Conservation (phyloP, 805 yeast species). For the Blastobotrys attinorum region DNA sequence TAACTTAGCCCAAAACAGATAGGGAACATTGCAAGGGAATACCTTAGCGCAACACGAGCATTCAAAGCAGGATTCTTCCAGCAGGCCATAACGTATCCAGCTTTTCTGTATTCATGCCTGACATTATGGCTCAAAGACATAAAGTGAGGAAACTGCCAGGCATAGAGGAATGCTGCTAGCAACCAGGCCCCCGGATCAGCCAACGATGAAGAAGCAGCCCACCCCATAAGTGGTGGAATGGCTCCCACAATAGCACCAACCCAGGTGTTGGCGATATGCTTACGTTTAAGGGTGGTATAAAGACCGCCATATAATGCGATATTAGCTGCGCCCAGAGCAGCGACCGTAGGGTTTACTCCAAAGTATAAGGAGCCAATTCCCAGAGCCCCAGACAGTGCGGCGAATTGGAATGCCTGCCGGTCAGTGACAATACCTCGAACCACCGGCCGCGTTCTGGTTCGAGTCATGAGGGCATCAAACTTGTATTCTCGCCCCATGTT, state of each 20-base stretch:
- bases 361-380: slow-evolving; percentile 62
- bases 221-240: slow-evolving; percentile 97
- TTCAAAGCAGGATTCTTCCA: slow-evolving; percentile 85
- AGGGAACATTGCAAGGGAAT: slow-evolving; percentile 90
- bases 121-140: slow-evolving; percentile 85
- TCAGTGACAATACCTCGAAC: slow-evolving; percentile 76
- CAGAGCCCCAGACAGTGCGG: slow-evolving; percentile 58
- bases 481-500: slow-evolving; percentile 96
- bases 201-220: slow-evolving; percentile 84
- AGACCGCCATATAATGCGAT: slow-evolving; percentile 81
- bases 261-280: slow-evolving; percentile 88
- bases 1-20: slow-evolving; percentile 76
- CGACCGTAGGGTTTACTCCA: slow-evolving; percentile 85
- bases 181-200: slow-evolving; percentile 93
- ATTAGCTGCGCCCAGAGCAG: slow-evolving; percentile 70
- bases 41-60: slow-evolving; percentile 87
- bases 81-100: slow-evolving; percentile 98
- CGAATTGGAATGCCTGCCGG: slow-evolving; percentile 70
- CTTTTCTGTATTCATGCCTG: slow-evolving; percentile 77
- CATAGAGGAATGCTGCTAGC: slow-evolving; percentile 78
- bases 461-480: slow-evolving; percentile 76
- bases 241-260: slow-evolving; percentile 99
- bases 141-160: slow-evolving; percentile 99
- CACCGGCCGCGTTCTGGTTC: slow-evolving; percentile 86
- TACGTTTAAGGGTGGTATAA: slow-evolving; percentile 84